Conservation (phyloP, 306 rosid genomes). For the Malus orientalis region DNA sequence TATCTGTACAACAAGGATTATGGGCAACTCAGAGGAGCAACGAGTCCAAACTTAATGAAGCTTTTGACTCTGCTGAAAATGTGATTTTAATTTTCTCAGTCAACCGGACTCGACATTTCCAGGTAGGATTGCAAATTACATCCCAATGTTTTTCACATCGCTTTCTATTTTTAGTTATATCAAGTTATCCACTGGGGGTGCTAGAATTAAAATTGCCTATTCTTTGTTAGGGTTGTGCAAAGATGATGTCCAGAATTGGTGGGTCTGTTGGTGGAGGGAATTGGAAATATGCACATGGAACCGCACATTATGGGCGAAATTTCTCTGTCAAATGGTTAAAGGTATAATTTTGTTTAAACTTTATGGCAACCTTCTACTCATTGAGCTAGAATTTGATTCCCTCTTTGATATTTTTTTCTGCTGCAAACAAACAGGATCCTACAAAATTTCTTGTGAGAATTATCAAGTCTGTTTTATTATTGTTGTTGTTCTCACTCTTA, state of each 20-base stretch:
- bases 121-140: conserved; percentile 40
- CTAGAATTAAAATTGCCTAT: conserved; percentile 13
- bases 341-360: conserved; percentile 31
- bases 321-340: conserved; percentile 94
- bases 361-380: neutral
- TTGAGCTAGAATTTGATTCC: neutral
- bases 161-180: neutral
- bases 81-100: conserved; percentile 96
- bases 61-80: conserved; percentile 89
- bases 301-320: conserved; percentile 97
- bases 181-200: neutral
- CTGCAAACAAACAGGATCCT: neutral
- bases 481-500: neutral
- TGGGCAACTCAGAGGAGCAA: conserved; percentile 99
- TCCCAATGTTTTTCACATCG: neutral
- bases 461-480: neutral
- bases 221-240: conserved; percentile 87
- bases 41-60: conserved; percentile 95
- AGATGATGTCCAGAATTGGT: conserved; percentile 98
- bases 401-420: neutral
- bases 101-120: conserved; percentile 97
- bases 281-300: conserved; percentile 99
- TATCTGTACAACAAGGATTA: conserved; percentile 99
- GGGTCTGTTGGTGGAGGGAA: conserved; percentile 96
- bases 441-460: neutral